Evolutionary conservation across 495 filamentous ascomycete species (phyloP), one percentile per base, ranked within the genome.

Genomic region (Neurospora intermedia): DNA sequence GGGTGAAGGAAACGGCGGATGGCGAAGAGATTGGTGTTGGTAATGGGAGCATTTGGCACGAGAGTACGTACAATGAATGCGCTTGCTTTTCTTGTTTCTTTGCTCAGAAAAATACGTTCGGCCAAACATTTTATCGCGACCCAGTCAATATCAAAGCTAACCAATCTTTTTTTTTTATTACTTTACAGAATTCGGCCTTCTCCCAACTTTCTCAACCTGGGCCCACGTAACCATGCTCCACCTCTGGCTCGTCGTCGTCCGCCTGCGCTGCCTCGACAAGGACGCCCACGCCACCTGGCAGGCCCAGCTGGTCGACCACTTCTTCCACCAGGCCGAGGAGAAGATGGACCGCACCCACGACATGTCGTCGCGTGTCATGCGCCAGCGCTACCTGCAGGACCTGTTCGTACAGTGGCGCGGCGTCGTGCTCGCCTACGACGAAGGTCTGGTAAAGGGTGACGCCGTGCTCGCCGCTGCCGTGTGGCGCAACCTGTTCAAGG

Each of bases 171-270:
- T 5, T 11, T 41, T 39, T 18, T 38, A 0, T 6, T 5, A 18
- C 41, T 39, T 18, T 1, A 16, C 62, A 83, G 82, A 77, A 76
- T 94, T 85, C 70, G 88, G 86, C 16, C 88, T 97, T 40, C 81
- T 83, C 31, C 92, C 93, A 2, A 99, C 93, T 0, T 99, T 99
- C 83, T 92, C 88, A 73, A 94, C 92, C 69, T 99, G 96, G 96
- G 91, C 96, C 8, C 96, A 98, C 79, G 89, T 98, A 48, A 94
- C 94, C 23, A 94, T 98, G 84, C 87, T 98, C 16, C 94, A 99
- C 84, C 92, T 98, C 89, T 98, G 97, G 84, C 87, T 97, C 70
- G 81, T 98, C 48, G 91, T 91, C n/a, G 91, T 92, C n/a, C 91
- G 95, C 54, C 83, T 98, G 69, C 92, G 96, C 69, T 86, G 86